Evolutionary conservation across 2,329 filamentous ascomycete species (phyloP).

Genomic region (Aspergillus transmontanensis): DNA sequence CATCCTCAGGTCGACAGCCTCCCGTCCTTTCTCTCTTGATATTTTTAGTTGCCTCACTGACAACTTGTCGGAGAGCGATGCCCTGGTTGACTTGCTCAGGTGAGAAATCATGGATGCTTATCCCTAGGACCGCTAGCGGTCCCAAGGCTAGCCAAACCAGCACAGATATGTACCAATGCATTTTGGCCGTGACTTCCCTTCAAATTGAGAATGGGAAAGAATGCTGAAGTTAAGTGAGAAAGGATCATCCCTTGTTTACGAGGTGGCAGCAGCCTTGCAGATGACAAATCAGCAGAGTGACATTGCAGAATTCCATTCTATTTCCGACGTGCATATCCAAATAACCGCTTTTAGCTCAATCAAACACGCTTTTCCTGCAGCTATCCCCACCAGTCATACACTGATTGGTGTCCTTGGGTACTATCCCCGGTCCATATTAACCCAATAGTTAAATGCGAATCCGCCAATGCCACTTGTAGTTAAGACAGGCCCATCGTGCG

Average conservation of each 20-base stretch:
- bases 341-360: background rate
- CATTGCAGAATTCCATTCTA: background rate
- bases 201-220: too few relatives aligned
- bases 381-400: background rate
- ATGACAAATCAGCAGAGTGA: background rate
- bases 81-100: background rate
- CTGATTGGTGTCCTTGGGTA: background rate
- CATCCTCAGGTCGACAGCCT: background rate
- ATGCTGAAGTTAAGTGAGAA: too few relatives aligned
- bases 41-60: background rate
- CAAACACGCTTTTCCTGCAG: background rate
- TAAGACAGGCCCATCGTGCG: constrained; percentile 43
- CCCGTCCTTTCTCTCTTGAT: background rate
- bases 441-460: constrained; percentile 32
- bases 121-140: background rate
- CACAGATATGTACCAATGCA: background rate
- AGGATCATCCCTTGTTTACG: background rate
- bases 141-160: too few relatives aligned
- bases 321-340: background rate
- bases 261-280: background rate
- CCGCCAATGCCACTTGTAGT: constrained; percentile 42
- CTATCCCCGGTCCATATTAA: background rate
- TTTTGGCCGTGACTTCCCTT: background rate
- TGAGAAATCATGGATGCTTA: background rate
- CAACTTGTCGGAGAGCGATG: background rate